Evolutionary conservation across 495 filamentous ascomycete genomes (phyloP).

Genomic region (Annulohypoxylon moriforme): DNA sequence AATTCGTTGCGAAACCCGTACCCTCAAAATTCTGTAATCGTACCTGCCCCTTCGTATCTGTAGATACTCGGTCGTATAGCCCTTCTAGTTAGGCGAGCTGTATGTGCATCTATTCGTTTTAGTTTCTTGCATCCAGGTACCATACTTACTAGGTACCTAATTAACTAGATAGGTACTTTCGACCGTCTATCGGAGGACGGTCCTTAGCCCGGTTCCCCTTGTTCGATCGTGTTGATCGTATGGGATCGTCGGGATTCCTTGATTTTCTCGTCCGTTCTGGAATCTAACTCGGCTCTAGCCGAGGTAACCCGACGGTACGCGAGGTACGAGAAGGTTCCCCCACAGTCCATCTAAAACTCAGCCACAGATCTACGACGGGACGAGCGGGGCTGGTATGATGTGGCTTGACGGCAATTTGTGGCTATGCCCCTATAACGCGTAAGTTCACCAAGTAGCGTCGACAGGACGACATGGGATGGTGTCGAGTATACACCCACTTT

Average conservation of each 20-base stretch:
- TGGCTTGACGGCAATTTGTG: constrained; percentile 13
- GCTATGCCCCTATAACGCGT: constrained; percentile 5
- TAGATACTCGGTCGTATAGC: constrained; percentile 3
- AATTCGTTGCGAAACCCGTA: background rate
- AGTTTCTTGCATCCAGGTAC: background rate
- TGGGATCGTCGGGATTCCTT: background rate
- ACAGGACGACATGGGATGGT: background rate
- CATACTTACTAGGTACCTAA: too few relatives aligned
- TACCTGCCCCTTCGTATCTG: background rate
- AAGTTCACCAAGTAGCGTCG: background rate
- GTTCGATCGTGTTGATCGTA: background rate
- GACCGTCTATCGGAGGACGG: background rate
- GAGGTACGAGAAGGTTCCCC: background rate
- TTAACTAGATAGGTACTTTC: too few relatives aligned
- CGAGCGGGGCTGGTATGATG: background rate
- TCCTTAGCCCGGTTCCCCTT: constrained; percentile 8
- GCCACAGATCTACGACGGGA: constrained; percentile 6
- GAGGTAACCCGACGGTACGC: constrained; percentile 23
- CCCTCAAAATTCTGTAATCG: background rate
- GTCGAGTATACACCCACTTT: background rate
- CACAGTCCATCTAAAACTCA: background rate
- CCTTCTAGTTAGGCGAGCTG: background rate
- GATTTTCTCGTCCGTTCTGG: constrained; percentile 26
- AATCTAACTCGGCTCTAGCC: constrained; percentile 22
- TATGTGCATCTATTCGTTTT: background rate